Base-by-base conservation (phyloP, 163 green algal genomes). In the Chlamydomonas reinhardtii region DNA sequence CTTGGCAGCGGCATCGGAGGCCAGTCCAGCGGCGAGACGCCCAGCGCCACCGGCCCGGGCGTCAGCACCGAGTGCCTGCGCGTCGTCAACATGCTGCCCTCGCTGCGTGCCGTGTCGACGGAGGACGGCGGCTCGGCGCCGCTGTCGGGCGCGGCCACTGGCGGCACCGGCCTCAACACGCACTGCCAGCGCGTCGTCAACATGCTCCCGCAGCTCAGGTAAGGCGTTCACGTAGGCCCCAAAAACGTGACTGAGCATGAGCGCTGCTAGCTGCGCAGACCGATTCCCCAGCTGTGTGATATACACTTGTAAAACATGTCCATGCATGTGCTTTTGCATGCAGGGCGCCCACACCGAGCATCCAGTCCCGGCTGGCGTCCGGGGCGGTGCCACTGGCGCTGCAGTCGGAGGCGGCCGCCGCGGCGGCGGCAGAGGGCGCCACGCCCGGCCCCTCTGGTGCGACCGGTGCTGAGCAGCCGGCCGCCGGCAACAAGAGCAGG, bases 41-140 rank as follows among this genome's bases (percentile, higher is more conserved):
- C 25, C 31, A 86, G 80, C 80, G 29, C 27, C n/a, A n/a, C n/a
- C 27, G 48, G 54, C 17, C 34, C n/a, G 0, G 79, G 79, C 29
- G 32, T 85, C 32, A 78, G 68, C 69, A 85, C 69, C 20, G 68
- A 77, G 19, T 85, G 79, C 77, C 66, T 69, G 66, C 77, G 77
- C 43, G 29, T 76, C 16, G 66, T 85, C 24, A 8, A 76, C 6
- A 85, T 85, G 77, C 66, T 85, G 43, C 77, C 77, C 27, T 54
- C 5, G 19, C 9, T 56, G 48, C 48, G 48, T 14, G 48, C 48
- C 48, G 48, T 56, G 48, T 56, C 48, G 48, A 19, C 48, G 12
- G 48, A 56, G 48, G 48, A 56, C 48, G 48, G 48, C 11, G 19
- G 48, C 48, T 20, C 48, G 48, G 48, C 48, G 48, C 48, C 48